Evolutionary conservation across 1,284 basidiomycete genomes (phyloP).

Genomic region (Wolfiporia cocos): DNA sequence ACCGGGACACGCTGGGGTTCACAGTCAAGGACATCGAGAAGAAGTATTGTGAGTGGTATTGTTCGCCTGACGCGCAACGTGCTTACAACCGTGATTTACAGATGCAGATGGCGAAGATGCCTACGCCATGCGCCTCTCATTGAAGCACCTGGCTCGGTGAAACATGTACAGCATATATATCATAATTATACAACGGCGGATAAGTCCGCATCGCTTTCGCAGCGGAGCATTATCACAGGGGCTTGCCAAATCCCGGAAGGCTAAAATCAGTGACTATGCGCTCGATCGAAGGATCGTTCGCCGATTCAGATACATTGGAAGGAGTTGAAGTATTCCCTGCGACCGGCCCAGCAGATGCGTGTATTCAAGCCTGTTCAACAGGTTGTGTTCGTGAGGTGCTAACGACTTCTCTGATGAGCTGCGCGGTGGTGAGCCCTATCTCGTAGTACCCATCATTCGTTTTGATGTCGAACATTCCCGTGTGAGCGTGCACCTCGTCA

Average conservation of each 20-base stretch:
- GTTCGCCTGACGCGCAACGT: not conserved
- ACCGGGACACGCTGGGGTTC: constrained; percentile 83
- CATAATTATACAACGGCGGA: too few species aligned
- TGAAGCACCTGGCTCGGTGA: constrained; percentile 33
- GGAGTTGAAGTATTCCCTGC: not conserved
- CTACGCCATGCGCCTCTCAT: constrained; percentile 76
- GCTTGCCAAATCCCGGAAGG: too few species aligned
- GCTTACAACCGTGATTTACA: constrained; percentile 23
- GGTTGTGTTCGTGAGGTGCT: too few species aligned
- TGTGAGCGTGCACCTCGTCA: constrained; percentile 87
- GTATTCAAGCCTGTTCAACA: too few species aligned
- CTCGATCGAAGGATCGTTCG: too few species aligned
- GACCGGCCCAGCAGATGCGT: too few species aligned
- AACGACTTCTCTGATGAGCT: constrained; percentile 52
- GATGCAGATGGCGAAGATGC: constrained; percentile 94
- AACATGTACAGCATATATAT: not conserved
- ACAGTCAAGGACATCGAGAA: constrained; percentile 70
- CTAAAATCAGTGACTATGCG: too few species aligned
- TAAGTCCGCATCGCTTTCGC: too few species aligned
- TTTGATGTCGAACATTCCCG: constrained; percentile 79
- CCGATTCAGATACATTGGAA: too few species aligned
- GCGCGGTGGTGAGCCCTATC: constrained; percentile 66
- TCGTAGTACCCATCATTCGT: constrained; percentile 91
- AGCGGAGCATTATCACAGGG: too few species aligned
- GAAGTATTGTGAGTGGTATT: constrained; percentile 68